Percentiles rank a stretch among this genome's conserved stretches.
These are phyloP conservation scores for Amanita jacksonii DNA, from an alignment of 768 basidiomycete genomes.

Conservation along the genomic window DNA sequence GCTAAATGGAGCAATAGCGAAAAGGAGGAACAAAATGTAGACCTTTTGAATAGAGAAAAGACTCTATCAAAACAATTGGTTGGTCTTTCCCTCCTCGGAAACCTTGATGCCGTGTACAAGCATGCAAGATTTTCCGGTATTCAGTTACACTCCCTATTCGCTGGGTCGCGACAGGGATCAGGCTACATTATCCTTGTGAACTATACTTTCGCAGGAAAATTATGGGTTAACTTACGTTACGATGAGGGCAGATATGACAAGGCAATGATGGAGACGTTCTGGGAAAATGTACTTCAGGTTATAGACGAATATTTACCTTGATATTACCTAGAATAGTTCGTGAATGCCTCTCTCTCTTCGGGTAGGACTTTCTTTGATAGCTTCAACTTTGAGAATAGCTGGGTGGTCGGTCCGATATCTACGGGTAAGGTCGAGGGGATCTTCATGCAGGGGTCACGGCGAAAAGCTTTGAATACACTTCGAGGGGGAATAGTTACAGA, in stretches of 20 bases:
- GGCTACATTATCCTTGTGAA: conserved; percentile 79
- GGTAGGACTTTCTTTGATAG: too few species aligned
- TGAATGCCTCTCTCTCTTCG: too few species aligned
- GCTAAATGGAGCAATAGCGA: conserved; percentile 74
- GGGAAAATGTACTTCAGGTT: conserved; percentile 45
- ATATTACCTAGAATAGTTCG: too few species aligned
- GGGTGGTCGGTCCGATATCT: too few species aligned
- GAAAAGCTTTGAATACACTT: too few species aligned
- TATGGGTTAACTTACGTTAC: conserved; percentile 77
- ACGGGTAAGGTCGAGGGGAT: too few species aligned
- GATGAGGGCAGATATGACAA: conserved; percentile 68
- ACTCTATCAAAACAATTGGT: conserved; percentile 56
- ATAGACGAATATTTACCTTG: conserved; percentile 47
- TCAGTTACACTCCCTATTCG: conserved; percentile 64
- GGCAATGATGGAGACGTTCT: conserved; percentile 53
- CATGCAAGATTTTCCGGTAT: conserved; percentile 51
- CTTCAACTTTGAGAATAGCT: too few species aligned
- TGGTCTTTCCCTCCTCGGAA: conserved; percentile 77
- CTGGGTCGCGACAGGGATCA: conserved; percentile 69
- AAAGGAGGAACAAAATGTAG: too few species aligned
- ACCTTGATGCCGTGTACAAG: conserved; percentile 73
- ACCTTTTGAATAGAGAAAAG: conserved; percentile 17
- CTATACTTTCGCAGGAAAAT: conserved; percentile 62
- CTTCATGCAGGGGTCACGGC: too few species aligned
- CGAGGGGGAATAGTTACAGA: too few species aligned